Conservation (phyloP, 805 yeast species). For the Lipomyces oligophaga region DNA sequence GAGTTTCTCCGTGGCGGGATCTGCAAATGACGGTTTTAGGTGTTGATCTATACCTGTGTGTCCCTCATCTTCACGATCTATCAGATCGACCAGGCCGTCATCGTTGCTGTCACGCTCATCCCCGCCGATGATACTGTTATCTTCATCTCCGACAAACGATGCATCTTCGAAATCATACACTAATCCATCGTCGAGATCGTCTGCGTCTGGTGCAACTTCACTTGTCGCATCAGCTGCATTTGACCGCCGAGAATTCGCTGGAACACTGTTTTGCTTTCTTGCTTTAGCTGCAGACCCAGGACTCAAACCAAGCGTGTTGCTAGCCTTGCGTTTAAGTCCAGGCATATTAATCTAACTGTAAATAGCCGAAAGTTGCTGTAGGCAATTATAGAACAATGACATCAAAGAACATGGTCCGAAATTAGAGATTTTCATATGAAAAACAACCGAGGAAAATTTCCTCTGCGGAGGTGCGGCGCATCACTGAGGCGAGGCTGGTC, state of each 20-base stretch:
- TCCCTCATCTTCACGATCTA: neutral
- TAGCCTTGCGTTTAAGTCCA: neutral
- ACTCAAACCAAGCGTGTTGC: neutral
- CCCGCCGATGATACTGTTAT: conserved; percentile 4
- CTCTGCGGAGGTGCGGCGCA: no score
- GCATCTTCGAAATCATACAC: conserved; percentile 18
- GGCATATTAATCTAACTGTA: no score
- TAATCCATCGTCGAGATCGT: conserved; percentile 28
- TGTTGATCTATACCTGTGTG: no score
- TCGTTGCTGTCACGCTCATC: conserved; percentile 3
- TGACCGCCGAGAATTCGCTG: no score
- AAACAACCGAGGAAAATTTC: no score
- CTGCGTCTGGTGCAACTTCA: conserved; percentile 4
- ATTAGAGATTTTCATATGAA: no score
- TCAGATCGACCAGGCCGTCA: conserved; percentile 1
- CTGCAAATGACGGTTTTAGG: no score
- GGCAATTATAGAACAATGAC: no score
- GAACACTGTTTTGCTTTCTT: neutral
- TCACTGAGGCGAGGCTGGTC: no score
- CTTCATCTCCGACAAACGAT: conserved; percentile 4
- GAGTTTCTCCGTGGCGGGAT: no score
- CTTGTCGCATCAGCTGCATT: neutral
- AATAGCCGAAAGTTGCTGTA: no score
- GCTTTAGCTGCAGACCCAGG: neutral
- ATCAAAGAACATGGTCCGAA: no score